Evolutionary conservation across 805 yeast genomes (phyloP), one percentile per base, ranked within the genome.

Genomic region (Saccharomycopsis schoenii): DNA sequence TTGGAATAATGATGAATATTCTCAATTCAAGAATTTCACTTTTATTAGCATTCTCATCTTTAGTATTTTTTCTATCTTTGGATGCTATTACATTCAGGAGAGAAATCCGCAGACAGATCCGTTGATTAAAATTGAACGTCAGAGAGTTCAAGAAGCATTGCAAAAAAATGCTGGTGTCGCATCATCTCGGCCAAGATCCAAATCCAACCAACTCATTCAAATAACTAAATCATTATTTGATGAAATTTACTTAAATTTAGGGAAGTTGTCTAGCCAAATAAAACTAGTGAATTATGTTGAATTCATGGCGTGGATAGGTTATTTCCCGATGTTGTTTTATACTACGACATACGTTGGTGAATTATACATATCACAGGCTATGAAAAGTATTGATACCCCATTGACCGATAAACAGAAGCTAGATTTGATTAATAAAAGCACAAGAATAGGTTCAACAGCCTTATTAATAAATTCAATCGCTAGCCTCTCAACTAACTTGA

Each of bases 301-400:
- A 68, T 80, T 83, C 62, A 81, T 81, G 69, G 87, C 87, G 0
- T 84, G 88, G 88, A 79, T 83, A 51, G 86, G 86, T 0, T 84
- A 85, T 72, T 84, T 84, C 71, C 85, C 86, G 1, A 77, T 84
- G 80, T 68, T 84, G 36, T 84, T 83, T 64, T 84, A 83, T 66
- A 83, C 86, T 2, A 80, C 88, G 1, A 82, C 86, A 0, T 84
- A 83, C 68, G 86, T 84, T 17, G 86, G 86, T 0, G 86, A 81
- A 62, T 70, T 84, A 15, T 83, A 81, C 70, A 71, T 75, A 39
- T 73, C 68, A 52, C 80, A 80, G 61, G 64, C 68, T 39, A 70
- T 68, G 54, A 59, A 64, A 11, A 62, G 67, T 14, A 68, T 74
- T 17, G 75, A 72, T 52, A 74, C 77, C 1, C 70, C 73, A 1